Evolutionary conservation across 2,329 filamentous ascomycete genomes (phyloP), one percentile per base, ranked within the genome.

Genomic region (Colletotrichum salicis): DNA sequence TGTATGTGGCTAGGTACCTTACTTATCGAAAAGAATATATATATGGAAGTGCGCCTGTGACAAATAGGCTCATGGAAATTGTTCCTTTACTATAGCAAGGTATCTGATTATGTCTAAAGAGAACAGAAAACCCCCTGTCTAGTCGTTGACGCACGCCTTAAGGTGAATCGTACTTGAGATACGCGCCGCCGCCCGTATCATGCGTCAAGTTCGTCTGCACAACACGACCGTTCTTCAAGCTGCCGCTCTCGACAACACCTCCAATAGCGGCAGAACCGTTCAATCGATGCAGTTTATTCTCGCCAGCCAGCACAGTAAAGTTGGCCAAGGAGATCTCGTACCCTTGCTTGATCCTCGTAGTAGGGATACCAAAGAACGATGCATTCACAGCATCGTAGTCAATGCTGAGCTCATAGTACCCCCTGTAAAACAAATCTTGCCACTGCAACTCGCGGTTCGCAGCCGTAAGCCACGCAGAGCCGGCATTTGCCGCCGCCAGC

Each of bases 361-460:
- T 90, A 0, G 91, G 91, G 8, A 80, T 80, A 33, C 84, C 76
- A 75, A 69, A 94, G 81, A 87, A 94, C 13, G 85, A 84, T 0
- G 92, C 92, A n/a, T 87, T 83, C 2, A 92, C 84, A 56, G 86
- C 82, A 12, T 91, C 84, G 27, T 88, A 84, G 24, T 82, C 84
- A 60, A 93, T 83, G 58, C 87, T 85, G 41, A 94, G 82, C 77
- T 92, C 87, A 75, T 90, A 94, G 81, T 94, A 94, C 1, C 92
- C 93, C 22, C 92, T 86, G 79, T 94, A 94, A 79, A 92, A 94
- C 8, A 90, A 79, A 69, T 94, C 92, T 75, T 91, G 89, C 92
- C 92, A 94, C 76, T 93, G 90, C 58, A 94, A 83, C 79, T 92
- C 90, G 0, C 84, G 81, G 79, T 93, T 94, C 27, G 75, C 84